phyloP scores from a whole-genome alignment of 352 stramenopile species.

The Phytopythium helicoides region DNA sequence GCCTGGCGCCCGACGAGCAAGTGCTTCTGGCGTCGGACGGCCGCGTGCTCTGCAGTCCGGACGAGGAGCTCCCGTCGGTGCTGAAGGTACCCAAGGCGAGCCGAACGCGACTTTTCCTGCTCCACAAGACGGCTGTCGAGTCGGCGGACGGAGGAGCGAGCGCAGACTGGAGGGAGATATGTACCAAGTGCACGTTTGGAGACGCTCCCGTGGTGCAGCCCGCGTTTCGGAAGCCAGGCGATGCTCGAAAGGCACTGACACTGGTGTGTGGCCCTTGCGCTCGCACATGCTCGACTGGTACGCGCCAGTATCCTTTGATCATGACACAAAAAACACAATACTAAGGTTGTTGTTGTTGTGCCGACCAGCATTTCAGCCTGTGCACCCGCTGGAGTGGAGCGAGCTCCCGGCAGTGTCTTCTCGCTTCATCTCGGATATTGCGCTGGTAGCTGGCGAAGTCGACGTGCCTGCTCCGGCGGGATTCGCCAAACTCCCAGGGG shows the following conservation, averaged over 20 bases:
- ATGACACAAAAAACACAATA: no score
- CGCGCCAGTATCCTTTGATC: background rate
- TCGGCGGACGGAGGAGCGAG: slow-evolving; percentile 12
- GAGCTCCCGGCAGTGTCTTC: slow-evolving; percentile 18
- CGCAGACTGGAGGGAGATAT: slow-evolving; percentile 60
- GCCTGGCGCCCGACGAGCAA: slow-evolving; percentile 55
- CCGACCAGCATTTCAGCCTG: slow-evolving; percentile 39
- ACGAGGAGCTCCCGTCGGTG: slow-evolving; percentile 12
- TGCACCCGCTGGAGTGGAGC: slow-evolving; percentile 51
- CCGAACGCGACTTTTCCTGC: slow-evolving; percentile 41
- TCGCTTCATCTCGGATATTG: slow-evolving; percentile 65
- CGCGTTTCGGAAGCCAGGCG: slow-evolving; percentile 32
- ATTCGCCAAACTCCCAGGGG: slow-evolving; percentile 48
- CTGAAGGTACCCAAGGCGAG: slow-evolving; percentile 9
- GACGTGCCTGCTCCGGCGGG: slow-evolving; percentile 47
- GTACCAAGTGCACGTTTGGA: slow-evolving; percentile 60
- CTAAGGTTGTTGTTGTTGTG: no score
- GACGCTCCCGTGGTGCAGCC: slow-evolving; percentile 42
- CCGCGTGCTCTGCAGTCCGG: slow-evolving; percentile 30
- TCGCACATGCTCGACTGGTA: slow-evolving; percentile 63
- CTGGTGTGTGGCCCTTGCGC: slow-evolving; percentile 69
- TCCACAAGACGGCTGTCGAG: slow-evolving; percentile 14
- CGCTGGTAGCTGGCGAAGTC: slow-evolving; percentile 50
- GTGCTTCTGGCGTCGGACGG: slow-evolving; percentile 44
- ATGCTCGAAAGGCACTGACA: slow-evolving; percentile 1